phyloP scores from a whole-genome alignment of 2,329 filamentous ascomycete species.

The Dryadomyces quercivorus region DNA sequence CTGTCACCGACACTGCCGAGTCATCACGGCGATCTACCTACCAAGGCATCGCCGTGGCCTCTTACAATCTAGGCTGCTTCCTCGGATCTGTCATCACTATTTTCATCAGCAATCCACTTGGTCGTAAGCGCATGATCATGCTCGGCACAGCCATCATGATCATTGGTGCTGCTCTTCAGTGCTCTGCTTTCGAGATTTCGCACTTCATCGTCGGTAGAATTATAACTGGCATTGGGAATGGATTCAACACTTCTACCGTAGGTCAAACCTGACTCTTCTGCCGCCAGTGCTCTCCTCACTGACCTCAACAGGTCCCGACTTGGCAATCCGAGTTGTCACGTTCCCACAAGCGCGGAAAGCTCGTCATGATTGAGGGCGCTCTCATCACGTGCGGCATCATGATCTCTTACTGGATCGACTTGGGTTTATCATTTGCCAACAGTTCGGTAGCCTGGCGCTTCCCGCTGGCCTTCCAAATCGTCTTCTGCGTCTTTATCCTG shows the following conservation, averaged over 20 bases:
- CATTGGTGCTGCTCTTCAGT: conserved; percentile 28
- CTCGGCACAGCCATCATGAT: conserved; percentile 28
- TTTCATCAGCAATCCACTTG: conserved; percentile 27
- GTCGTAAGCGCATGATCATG: conserved; percentile 28
- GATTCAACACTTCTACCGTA: conserved; percentile 28
- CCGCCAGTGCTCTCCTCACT: neutral
- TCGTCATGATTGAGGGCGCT: conserved; percentile 49
- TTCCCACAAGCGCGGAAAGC: conserved; percentile 44
- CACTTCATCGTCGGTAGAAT: conserved; percentile 33
- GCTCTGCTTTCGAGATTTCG: conserved; percentile 23
- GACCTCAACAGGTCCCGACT: conserved; percentile 28
- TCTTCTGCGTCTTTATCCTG: conserved; percentile 48
- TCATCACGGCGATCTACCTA: conserved; percentile 33
- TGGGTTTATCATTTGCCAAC: conserved; percentile 40
- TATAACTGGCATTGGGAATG: conserved; percentile 30
- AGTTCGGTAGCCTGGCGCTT: conserved; percentile 45
- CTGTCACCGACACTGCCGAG: conserved; percentile 16
- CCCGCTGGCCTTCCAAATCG: conserved; percentile 44
- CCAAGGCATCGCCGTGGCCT: conserved; percentile 28
- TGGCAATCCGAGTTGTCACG: conserved; percentile 50
- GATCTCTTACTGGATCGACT: conserved; percentile 48
- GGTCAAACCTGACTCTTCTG: neutral
- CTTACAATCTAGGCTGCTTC: conserved; percentile 21
- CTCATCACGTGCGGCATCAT: conserved; percentile 45
- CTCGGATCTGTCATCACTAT: conserved; percentile 17